phyloP scores from a whole-genome alignment of 805 yeast genomes.

The Metschnikowia matae region DNA sequence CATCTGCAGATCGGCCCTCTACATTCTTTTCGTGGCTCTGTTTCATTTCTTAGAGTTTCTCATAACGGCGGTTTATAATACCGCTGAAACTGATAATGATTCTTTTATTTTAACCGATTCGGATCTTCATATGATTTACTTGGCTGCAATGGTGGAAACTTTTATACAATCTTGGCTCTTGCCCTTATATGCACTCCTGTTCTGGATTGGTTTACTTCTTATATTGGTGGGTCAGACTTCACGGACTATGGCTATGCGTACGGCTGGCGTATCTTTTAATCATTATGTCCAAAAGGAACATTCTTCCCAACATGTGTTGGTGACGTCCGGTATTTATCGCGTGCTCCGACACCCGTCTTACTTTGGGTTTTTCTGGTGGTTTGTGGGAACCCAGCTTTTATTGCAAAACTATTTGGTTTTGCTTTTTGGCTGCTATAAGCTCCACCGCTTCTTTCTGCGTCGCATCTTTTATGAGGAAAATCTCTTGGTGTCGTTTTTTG shows the following conservation, averaged over 20 bases:
- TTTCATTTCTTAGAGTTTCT: conserved; percentile 85
- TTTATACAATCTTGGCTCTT: conserved; percentile 1
- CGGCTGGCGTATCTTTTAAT: conserved; percentile 82
- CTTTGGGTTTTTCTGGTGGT: conserved; percentile 91
- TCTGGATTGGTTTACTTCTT: conserved; percentile 44
- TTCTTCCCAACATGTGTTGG: conserved; percentile 54
- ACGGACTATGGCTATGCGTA: conserved; percentile 78
- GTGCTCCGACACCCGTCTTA: conserved; percentile 83
- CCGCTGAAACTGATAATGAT: conserved; percentile 59
- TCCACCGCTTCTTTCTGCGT: conserved; percentile 63
- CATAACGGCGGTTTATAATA: conserved; percentile 73
- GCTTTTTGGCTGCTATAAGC: conserved; percentile 48
- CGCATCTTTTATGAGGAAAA: conserved; percentile 74
- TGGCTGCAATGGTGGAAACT: conserved; percentile 14
- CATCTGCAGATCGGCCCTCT: conserved; percentile 8
- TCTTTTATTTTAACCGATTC: conserved; percentile 39
- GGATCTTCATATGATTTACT: conserved; percentile 26
- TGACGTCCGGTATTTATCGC: conserved; percentile 70
- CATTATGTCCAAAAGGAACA: conserved; percentile 64
- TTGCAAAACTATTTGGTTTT: conserved; percentile 63
- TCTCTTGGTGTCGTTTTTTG: conserved; percentile 64
- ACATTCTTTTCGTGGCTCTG: conserved; percentile 23
- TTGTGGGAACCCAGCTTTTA: conserved; percentile 74
- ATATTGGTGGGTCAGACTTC: conserved; percentile 59
- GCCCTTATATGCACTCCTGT: not conserved